These are phyloP conservation scores for Clavariopsis aquatica DNA, from an alignment of 495 filamentous ascomycete genomes.

Conservation along the genomic window DNA sequence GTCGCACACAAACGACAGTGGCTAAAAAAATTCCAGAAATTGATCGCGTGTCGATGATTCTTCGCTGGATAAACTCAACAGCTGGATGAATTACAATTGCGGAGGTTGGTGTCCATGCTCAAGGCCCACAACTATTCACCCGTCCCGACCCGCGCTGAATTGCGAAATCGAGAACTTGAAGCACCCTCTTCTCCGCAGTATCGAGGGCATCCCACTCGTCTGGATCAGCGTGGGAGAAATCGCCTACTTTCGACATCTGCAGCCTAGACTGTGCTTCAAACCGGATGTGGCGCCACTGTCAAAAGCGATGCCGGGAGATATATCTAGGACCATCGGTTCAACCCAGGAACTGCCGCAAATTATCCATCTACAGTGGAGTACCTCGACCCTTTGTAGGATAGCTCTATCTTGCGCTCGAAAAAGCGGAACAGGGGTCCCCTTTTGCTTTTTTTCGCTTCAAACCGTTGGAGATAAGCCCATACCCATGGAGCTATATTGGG, in stretches of 20 bases:
- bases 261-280: not conserved
- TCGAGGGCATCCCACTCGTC: conserved; percentile 1
- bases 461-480: conserved; percentile 22
- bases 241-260: not conserved
- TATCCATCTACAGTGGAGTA: not conserved
- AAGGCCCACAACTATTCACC: not conserved
- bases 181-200: not conserved
- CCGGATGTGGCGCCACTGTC: conserved; percentile 1
- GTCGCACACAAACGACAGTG: not conserved
- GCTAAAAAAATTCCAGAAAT: not conserved
- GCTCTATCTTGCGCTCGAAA: not conserved
- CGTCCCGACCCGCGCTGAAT: not conserved
- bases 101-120: not conserved
- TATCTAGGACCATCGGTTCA: not conserved
- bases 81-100: not conserved
- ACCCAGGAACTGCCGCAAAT: conserved; percentile 4
- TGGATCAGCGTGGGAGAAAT: not conserved
- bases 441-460: conserved; percentile 18
- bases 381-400: not conserved
- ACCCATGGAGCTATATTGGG: not conserved
- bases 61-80: not conserved
- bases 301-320: conserved; percentile 2
- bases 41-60: not conserved
- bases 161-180: not conserved
- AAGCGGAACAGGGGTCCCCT: conserved; percentile 2